Percentiles rank a stretch among this genome's conserved stretches.
Evolutionary conservation across 148 eudicot genomes (phyloP).

Genomic region (Simmondsia chinensis): DNA sequence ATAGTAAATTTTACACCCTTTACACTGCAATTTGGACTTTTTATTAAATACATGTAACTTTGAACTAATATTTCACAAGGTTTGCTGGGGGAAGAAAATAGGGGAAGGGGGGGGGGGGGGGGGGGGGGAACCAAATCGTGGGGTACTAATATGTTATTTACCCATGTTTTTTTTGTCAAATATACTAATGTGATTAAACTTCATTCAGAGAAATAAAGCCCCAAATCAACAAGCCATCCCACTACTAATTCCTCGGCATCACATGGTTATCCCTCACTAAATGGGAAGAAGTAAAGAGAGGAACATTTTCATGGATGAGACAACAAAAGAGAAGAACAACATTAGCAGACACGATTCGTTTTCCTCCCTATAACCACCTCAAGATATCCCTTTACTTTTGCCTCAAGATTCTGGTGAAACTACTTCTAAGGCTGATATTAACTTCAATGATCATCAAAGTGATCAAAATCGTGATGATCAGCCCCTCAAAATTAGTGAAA

Average conservation of each 20-base stretch:
- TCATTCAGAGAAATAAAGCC: constrained; percentile 86
- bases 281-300: constrained; percentile 46
- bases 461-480: constrained; percentile 23
- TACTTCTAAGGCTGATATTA: constrained; percentile 27
- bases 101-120: no score
- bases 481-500: constrained; percentile 27
- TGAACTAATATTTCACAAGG: no score
- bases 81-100: no score
- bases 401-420: constrained; percentile 70
- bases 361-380: constrained; percentile 51
- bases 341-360: constrained; percentile 37
- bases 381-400: constrained; percentile 81
- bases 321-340: constrained; percentile 11
- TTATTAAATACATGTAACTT: no score
- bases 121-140: no score
- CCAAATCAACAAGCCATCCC: constrained; percentile 90
- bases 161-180: neutral
- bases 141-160: no score
- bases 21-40: no score
- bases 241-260: constrained; percentile 86
- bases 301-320: constrained; percentile 20
- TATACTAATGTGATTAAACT: constrained; percentile 6
- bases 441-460: constrained; percentile 15
- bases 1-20: no score
- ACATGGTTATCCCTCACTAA: constrained; percentile 95